phyloP scores from a whole-genome alignment of 805 yeast genomes.

The Starmerella tilneyi region DNA sequence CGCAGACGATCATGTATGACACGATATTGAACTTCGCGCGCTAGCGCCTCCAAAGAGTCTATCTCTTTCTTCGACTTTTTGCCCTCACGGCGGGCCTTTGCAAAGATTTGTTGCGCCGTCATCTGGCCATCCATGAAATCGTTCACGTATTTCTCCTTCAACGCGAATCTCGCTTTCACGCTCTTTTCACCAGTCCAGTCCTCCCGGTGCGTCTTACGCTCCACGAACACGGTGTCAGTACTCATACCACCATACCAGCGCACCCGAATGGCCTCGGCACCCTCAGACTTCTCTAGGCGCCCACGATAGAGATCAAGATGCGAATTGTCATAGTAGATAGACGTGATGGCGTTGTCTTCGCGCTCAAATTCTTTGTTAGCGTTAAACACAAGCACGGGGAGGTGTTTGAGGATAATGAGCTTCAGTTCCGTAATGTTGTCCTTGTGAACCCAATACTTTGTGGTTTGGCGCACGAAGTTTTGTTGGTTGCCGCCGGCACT shows the following conservation, averaged over 20 bases:
- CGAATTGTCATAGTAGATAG: conserved; percentile 87
- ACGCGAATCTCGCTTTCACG: conserved; percentile 91
- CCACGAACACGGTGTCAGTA: conserved; percentile 84
- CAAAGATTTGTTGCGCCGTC: conserved; percentile 83
- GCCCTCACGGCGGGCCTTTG: conserved; percentile 85
- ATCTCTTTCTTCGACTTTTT: conserved; percentile 79
- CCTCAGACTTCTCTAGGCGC: conserved; percentile 89
- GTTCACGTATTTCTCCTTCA: conserved; percentile 85
- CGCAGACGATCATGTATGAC: conserved; percentile 72
- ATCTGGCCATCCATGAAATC: conserved; percentile 71
- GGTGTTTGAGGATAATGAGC: conserved; percentile 80
- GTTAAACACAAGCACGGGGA: conserved; percentile 94
- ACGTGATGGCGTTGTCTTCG: conserved; percentile 93
- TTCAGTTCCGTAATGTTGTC: conserved; percentile 95
- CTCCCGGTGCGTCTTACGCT: conserved; percentile 95
- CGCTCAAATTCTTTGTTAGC: conserved; percentile 89
- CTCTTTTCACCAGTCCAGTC: conserved; percentile 99
- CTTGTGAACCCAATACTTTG: conserved; percentile 98
- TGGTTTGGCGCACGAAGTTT: conserved; percentile 95
- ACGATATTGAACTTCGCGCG: conserved; percentile 85
- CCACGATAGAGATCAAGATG: conserved; percentile 88
- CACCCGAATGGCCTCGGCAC: conserved; percentile 95
- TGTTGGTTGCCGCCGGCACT: conserved; percentile 98
- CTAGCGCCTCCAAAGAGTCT: conserved; percentile 83
- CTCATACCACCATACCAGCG: conserved; percentile 99